A percentile compares a stretch with the other conserved stretches of the same genome.
These are phyloP conservation scores for Aureobasidium sp. DNA, from an alignment of 2,329 filamentous ascomycete species.

Conservation along the genomic window DNA sequence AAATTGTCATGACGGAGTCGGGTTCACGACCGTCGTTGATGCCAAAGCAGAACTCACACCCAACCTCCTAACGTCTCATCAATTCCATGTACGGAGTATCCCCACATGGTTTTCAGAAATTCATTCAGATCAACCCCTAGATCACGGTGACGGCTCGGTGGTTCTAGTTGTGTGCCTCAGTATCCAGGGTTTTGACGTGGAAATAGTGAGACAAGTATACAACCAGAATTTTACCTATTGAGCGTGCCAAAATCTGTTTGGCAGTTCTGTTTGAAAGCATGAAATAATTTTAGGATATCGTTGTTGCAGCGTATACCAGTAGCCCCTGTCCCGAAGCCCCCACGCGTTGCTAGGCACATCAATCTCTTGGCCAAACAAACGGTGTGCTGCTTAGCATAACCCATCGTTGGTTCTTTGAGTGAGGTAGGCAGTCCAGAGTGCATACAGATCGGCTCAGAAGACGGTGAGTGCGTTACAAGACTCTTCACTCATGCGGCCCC, in stretches of 20 bases:
- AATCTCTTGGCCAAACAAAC: neutral
- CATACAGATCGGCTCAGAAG: neutral
- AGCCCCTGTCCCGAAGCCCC: neutral
- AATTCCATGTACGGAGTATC: neutral
- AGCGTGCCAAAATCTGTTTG: neutral
- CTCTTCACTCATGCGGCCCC: neutral
- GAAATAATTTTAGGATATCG: neutral
- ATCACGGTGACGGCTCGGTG: neutral
- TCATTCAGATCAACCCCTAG: neutral
- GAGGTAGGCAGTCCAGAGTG: neutral
- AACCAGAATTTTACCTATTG: neutral
- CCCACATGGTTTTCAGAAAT: neutral
- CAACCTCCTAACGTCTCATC: slow-evolving; percentile 1
- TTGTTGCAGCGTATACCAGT: neutral
- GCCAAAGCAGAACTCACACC: neutral
- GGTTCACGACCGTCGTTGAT: neutral
- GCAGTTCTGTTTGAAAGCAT: neutral
- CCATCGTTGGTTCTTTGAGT: neutral
- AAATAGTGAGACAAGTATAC: neutral
- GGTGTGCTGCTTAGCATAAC: neutral
- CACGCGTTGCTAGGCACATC: neutral
- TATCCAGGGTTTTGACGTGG: neutral
- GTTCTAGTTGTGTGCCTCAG: neutral
- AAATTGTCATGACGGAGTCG: slow-evolving; percentile 7
- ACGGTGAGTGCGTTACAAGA: neutral